Evolutionary conservation across 495 filamentous ascomycete species (phyloP).

Genomic region (Durotheca rogersii): DNA sequence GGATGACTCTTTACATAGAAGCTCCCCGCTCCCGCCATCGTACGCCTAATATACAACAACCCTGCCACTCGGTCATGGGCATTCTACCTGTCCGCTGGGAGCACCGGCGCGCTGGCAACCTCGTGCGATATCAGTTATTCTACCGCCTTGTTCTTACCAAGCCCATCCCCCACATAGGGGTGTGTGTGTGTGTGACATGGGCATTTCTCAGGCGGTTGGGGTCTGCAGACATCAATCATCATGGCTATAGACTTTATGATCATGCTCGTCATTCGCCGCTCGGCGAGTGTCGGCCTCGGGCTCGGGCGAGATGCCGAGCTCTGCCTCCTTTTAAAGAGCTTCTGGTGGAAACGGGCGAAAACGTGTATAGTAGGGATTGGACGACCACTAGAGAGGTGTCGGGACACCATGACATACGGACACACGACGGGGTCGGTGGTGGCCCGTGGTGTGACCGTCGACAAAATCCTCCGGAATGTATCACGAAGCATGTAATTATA

Average conservation of each 20-base stretch:
- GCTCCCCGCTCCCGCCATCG: constrained; percentile 28
- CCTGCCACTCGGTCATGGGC: constrained; percentile 3
- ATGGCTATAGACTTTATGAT: constrained; percentile 34
- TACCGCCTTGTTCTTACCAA: constrained; percentile 28
- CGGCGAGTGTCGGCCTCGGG: constrained; percentile 9
- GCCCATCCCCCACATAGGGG: constrained; percentile 17
- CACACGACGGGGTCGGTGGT: constrained; percentile 19
- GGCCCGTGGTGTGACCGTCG: constrained; percentile 17
- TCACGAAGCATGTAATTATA: constrained; percentile 29
- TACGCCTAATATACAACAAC: constrained; percentile 18
- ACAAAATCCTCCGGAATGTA: constrained; percentile 20
- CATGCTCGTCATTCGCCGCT: constrained; percentile 12
- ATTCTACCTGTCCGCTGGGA: constrained; percentile 1
- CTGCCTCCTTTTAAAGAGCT: constrained; percentile 6
- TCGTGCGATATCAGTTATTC: constrained; percentile 12
- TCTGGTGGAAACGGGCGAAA: constrained; percentile 21
- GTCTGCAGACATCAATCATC: constrained; percentile 21
- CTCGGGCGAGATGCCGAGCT: constrained; percentile 13
- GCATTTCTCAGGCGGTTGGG: constrained; percentile 12
- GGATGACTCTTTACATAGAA: constrained; percentile 26
- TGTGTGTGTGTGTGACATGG: constrained; percentile 11
- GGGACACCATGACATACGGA: constrained; percentile 28
- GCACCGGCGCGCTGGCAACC: constrained; percentile 12
- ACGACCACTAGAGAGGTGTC: constrained; percentile 27
- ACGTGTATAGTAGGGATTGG: constrained; percentile 34